Conservation (phyloP, 768 basidiomycete genomes). For the Lactarius tabidus region DNA sequence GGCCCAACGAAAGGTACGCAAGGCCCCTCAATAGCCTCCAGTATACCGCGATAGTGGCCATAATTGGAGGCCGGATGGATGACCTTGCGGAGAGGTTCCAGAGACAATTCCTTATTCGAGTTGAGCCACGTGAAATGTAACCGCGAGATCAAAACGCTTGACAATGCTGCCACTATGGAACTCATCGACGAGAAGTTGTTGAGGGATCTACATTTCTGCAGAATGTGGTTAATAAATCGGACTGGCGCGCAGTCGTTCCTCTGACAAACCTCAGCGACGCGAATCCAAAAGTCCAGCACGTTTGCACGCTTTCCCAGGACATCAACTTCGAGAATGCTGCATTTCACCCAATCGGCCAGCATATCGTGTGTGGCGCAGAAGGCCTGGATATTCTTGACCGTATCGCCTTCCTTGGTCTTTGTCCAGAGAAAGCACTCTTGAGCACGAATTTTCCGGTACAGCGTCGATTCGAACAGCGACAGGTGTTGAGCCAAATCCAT, state of each 20-base stretch:
- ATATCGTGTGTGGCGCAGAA: constrained; percentile 62
- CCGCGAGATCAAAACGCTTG: constrained; percentile 52
- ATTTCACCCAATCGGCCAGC: constrained; percentile 63
- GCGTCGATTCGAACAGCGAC: constrained; percentile 64
- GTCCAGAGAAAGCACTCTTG: constrained; percentile 72
- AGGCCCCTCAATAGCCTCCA: constrained; percentile 42
- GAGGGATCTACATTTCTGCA: constrained; percentile 58
- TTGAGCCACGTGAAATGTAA: constrained; percentile 67
- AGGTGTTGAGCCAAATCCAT: constrained; percentile 75
- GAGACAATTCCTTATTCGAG: constrained; percentile 45
- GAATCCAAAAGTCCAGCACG: constrained; percentile 69
- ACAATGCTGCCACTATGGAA: constrained; percentile 59
- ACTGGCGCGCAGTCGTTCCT: background rate
- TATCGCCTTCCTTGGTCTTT: constrained; percentile 36
- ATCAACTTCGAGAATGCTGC: constrained; percentile 52
- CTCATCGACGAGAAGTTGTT: constrained; percentile 68
- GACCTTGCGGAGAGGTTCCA: constrained; percentile 50
- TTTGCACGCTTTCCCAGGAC: constrained; percentile 51
- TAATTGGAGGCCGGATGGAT: constrained; percentile 60
- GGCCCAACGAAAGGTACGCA: constrained; percentile 67
- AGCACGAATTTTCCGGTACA: constrained; percentile 65
- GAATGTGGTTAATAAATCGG: background rate
- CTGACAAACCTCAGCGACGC: constrained; percentile 63
- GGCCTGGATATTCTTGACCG: constrained; percentile 42
- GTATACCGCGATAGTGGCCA: constrained; percentile 48